Conservation (phyloP, 331 rosid species). For the Pyracantha coccinea region DNA sequence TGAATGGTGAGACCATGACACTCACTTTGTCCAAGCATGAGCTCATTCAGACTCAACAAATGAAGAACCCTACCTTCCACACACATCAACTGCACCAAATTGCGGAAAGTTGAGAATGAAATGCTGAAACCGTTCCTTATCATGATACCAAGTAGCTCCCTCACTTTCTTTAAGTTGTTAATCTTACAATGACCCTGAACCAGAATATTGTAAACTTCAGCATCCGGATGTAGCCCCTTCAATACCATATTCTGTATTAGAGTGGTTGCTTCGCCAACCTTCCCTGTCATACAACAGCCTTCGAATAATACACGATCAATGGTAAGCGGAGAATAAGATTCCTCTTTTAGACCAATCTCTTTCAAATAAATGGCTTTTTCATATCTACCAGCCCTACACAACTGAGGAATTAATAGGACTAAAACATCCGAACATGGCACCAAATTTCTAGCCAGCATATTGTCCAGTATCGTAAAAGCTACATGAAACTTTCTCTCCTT, state of each 20-base stretch:
- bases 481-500: conserved; percentile 31
- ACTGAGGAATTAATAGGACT: conserved; percentile 40
- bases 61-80: conserved; percentile 31
- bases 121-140: conserved; percentile 40
- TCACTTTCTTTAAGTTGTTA: conserved; percentile 37
- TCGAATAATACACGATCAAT: conserved; percentile 39
- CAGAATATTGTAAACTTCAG: conserved; percentile 41
- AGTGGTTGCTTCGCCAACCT: conserved; percentile 36
- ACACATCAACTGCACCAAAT: conserved; percentile 44
- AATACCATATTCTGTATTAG: conserved; percentile 41
- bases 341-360: conserved; percentile 39
- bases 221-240: conserved; percentile 37
- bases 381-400: conserved; percentile 48
- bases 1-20: conserved; percentile 32
- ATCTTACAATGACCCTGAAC: conserved; percentile 52
- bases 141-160: conserved; percentile 51
- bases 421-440: conserved; percentile 47
- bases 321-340: conserved; percentile 25
- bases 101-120: conserved; percentile 45
- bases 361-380: conserved; percentile 51
- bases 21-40: conserved; percentile 47
- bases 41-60: conserved; percentile 47
- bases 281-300: conserved; percentile 46
- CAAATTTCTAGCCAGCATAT: conserved; percentile 36
- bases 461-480: conserved; percentile 53